These are phyloP conservation scores for Cytidiella melzeri DNA, from an alignment of 768 basidiomycete species.

Conservation along the genomic window DNA sequence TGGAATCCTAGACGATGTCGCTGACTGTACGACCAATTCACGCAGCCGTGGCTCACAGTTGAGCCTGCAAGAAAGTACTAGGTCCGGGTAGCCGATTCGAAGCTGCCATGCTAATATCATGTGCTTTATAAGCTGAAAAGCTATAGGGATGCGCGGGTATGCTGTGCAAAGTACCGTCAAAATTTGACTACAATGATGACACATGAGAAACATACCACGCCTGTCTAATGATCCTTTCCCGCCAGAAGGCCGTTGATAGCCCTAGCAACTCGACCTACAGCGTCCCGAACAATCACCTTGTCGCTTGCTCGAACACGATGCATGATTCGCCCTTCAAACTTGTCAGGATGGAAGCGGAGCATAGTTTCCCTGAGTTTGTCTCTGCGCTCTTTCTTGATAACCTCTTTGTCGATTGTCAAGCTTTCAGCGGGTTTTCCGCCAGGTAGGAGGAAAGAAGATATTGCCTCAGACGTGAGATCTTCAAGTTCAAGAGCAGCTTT, in stretches of 20 bases:
- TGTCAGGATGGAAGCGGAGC: slow-evolving; percentile 75
- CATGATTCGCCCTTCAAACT: slow-evolving; percentile 74
- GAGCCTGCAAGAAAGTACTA: too few species aligned
- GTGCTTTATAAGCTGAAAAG: too few species aligned
- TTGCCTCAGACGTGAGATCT: slow-evolving; percentile 48
- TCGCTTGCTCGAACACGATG: slow-evolving; percentile 41
- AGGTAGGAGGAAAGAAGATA: slow-evolving; percentile 55
- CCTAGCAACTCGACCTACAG: slow-evolving; percentile 57
- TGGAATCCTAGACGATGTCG: too few species aligned
- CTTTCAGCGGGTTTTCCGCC: not conserved
- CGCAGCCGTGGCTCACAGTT: too few species aligned
- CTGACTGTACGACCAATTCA: too few species aligned
- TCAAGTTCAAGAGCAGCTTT: slow-evolving; percentile 27
- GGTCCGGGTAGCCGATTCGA: too few species aligned
- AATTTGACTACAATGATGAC: too few species aligned
- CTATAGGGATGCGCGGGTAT: too few species aligned
- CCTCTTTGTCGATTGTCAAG: slow-evolving; percentile 18
- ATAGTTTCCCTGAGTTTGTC: slow-evolving; percentile 63
- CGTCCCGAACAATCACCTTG: slow-evolving; percentile 45
- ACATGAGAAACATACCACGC: too few species aligned
- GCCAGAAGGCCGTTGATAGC: slow-evolving; percentile 51
- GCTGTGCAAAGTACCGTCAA: too few species aligned
- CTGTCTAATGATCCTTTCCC: not conserved
- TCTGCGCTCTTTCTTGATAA: slow-evolving; percentile 41
- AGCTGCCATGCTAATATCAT: too few species aligned